Conservation (phyloP, 1,284 basidiomycete species). For the Trichosporon ovoides region DNA sequence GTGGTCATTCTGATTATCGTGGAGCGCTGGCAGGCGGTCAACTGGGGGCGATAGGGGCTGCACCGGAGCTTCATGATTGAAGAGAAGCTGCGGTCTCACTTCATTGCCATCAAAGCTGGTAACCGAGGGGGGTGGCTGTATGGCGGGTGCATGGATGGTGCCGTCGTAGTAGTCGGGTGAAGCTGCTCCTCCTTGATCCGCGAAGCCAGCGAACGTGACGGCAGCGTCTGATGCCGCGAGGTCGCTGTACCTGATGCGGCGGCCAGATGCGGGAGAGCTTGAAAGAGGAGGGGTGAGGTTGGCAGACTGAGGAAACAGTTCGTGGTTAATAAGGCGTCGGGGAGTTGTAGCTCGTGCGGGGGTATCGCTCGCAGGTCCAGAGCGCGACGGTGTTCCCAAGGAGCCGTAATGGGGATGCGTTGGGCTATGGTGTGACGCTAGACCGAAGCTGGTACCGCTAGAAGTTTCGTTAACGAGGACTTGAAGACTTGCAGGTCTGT, state of each 20-base stretch:
- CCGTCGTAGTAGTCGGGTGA: too few species aligned
- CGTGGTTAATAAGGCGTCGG: background rate
- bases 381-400: background rate
- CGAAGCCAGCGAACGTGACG: background rate
- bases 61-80: too few species aligned
- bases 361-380: background rate
- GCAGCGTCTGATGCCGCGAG: background rate
- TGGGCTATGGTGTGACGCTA: too few species aligned
- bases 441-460: background rate
- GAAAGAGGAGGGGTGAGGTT: background rate
- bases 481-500: background rate
- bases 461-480: background rate
- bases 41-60: too few species aligned
- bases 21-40: too few species aligned
- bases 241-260: background rate
- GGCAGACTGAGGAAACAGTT: background rate
- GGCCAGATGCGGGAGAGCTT: background rate
- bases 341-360: background rate
- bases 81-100: too few species aligned
- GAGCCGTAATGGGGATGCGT: too few species aligned
- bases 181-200: background rate
- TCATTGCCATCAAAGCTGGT: background rate
- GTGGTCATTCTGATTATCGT: background rate
- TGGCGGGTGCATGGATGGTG: too few species aligned
- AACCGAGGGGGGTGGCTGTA: background rate